Conservation (phyloP, 2,329 filamentous ascomycete species). For the Alternaria metachromatica region DNA sequence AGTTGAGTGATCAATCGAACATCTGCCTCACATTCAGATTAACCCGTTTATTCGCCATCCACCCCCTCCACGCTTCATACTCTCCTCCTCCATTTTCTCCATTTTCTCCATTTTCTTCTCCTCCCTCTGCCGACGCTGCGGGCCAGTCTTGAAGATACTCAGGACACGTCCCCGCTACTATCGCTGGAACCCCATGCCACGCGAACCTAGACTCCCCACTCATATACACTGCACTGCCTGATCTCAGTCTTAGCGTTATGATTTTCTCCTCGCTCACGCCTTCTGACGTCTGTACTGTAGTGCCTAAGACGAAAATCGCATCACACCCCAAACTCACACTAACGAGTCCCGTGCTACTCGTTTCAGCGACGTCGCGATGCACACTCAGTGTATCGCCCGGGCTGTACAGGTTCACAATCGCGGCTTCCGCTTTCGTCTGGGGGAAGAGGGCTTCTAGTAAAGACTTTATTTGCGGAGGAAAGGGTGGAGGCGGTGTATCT, state of each 20-base stretch:
- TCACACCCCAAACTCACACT: slow-evolving; percentile 92
- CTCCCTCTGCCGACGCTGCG: slow-evolving; percentile 49
- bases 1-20: slow-evolving; percentile 55
- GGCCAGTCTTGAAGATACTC: slow-evolving; percentile 78
- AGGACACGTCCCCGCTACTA: slow-evolving; percentile 81
- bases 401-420: slow-evolving; percentile 92
- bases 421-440: slow-evolving; percentile 79
- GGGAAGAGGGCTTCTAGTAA: slow-evolving; percentile 72
- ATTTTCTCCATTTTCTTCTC: slow-evolving; percentile 42
- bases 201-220: slow-evolving; percentile 79
- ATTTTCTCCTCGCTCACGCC: slow-evolving; percentile 20
- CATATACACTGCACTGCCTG: slow-evolving; percentile 93
- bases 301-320: slow-evolving; percentile 78
- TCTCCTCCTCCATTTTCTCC: slow-evolving; percentile 39
- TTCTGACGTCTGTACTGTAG: accelerated
- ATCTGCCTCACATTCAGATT: slow-evolving; percentile 95
- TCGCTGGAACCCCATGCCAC: slow-evolving; percentile 94
- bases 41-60: slow-evolving; percentile 87
- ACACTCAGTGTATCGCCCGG: slow-evolving; percentile 90
- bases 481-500: slow-evolving; percentile 67
- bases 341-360: slow-evolving; percentile 77
- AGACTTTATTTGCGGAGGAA: slow-evolving; percentile 59
- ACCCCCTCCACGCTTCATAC: slow-evolving; percentile 78
- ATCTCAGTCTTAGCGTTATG: slow-evolving; percentile 61
- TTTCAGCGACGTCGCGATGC: slow-evolving; percentile 92